Conservation (phyloP, 441 rosid genomes). For the Aquilaria agallochum region DNA sequence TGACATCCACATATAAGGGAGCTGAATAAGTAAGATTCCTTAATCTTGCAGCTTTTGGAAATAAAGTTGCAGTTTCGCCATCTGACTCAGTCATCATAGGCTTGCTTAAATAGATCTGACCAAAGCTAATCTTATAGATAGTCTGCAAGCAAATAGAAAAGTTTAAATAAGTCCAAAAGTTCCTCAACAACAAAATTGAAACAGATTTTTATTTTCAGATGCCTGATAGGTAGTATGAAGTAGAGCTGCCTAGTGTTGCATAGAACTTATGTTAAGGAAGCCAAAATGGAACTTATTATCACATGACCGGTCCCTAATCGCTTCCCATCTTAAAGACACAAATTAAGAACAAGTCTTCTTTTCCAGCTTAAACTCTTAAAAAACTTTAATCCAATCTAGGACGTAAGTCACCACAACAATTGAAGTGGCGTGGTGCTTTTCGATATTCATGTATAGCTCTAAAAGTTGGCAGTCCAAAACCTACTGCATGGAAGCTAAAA, state of each 20-base stretch:
- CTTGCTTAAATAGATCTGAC: conserved; percentile 94
- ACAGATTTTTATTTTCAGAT: too few relatives aligned
- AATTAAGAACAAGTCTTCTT: background rate
- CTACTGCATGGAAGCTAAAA: background rate
- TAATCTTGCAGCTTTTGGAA: conserved; percentile 97
- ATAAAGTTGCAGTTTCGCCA: conserved; percentile 93
- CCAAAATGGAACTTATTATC: too few relatives aligned
- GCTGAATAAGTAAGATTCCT: conserved; percentile 96
- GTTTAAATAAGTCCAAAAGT: conserved; percentile 3
- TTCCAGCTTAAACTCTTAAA: too few relatives aligned
- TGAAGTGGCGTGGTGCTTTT: too few relatives aligned
- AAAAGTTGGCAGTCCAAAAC: too few relatives aligned
- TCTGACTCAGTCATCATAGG: conserved; percentile 99
- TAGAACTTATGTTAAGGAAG: too few relatives aligned
- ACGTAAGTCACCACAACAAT: too few relatives aligned
- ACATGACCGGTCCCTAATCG: too few relatives aligned
- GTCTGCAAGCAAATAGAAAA: conserved; percentile 53
- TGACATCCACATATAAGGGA: conserved; percentile 90
- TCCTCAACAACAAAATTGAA: background rate
- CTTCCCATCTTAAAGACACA: background rate
- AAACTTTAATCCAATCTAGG: too few relatives aligned
- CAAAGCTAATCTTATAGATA: conserved; percentile 85
- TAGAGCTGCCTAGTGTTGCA: too few relatives aligned
- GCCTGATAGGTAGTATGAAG: background rate
- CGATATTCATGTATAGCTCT: too few relatives aligned